These are phyloP conservation scores for Diaporthe ilicicola DNA, from an alignment of 2,329 filamentous ascomycete genomes.

Conservation along the genomic window DNA sequence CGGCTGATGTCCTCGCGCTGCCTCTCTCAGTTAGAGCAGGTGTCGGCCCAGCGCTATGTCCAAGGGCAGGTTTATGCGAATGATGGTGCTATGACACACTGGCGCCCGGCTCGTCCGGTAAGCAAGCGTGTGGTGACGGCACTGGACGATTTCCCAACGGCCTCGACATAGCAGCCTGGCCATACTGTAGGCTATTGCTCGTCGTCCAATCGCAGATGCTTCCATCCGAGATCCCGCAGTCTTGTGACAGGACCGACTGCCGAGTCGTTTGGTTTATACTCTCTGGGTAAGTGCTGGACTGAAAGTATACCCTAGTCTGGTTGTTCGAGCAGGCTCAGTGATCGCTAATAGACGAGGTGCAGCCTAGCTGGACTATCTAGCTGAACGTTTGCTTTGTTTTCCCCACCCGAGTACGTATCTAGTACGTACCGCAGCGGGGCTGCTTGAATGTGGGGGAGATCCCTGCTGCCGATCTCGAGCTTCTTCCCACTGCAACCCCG, in stretches of 20 bases:
- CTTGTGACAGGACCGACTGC: background rate
- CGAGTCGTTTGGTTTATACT: background rate
- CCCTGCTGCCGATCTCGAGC: conserved; percentile 2
- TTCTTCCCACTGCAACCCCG: background rate
- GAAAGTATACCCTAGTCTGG: background rate
- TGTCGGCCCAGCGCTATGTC: background rate
- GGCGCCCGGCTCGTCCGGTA: background rate
- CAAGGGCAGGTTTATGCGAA: background rate
- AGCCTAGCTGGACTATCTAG: no score
- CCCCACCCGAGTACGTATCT: no score
- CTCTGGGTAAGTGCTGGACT: background rate
- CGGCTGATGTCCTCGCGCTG: background rate
- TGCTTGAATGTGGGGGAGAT: background rate
- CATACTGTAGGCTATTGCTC: background rate
- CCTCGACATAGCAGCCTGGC: background rate
- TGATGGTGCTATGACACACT: conserved; percentile 11
- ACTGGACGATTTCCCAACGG: background rate
- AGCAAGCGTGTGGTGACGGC: background rate
- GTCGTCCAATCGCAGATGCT: background rate
- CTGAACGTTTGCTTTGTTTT: no score
- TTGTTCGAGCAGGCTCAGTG: no score
- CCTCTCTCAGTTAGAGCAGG: background rate
- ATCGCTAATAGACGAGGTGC: no score
- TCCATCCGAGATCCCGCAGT: background rate
- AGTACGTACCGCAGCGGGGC: background rate